Evolutionary conservation across 2,329 filamentous ascomycete genomes (phyloP).

Genomic region (Claviceps sp.): DNA sequence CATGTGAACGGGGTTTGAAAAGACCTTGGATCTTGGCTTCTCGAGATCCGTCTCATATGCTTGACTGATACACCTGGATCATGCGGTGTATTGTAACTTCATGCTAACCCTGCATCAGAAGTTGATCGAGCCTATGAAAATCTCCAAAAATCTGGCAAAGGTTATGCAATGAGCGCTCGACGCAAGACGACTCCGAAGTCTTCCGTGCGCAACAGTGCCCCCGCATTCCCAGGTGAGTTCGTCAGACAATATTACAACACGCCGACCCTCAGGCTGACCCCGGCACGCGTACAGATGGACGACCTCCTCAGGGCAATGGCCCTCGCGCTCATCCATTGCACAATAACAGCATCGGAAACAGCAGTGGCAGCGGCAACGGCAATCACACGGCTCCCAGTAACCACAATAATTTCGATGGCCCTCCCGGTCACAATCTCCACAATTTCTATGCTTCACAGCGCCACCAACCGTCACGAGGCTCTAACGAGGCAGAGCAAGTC

Average conservation of each 20-base stretch:
- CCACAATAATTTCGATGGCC: slow-evolving; percentile 68
- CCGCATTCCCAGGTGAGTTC: slow-evolving; percentile 5
- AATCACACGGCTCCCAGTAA: slow-evolving; percentile 45
- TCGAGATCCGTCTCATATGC: neutral
- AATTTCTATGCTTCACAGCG: slow-evolving; percentile 91
- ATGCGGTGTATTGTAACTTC: neutral
- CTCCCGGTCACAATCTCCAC: slow-evolving; percentile 67
- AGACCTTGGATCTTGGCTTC: neutral
- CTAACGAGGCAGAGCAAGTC: slow-evolving; percentile 90
- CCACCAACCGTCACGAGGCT: slow-evolving; percentile 73
- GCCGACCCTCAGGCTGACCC: slow-evolving; percentile 12
- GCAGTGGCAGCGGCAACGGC: slow-evolving; percentile 32
- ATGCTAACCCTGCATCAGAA: slow-evolving; percentile 42
- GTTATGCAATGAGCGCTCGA: slow-evolving; percentile 60
- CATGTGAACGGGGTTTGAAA: neutral
- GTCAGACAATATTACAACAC: neutral
- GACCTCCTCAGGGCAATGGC: slow-evolving; percentile 46
- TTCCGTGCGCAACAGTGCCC: slow-evolving; percentile 5
- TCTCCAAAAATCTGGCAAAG: slow-evolving; percentile 90
- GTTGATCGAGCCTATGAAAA: slow-evolving; percentile 94
- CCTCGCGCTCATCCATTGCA: slow-evolving; percentile 73
- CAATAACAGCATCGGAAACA: slow-evolving; percentile 50
- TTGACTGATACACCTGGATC: neutral
- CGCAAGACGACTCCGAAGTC: slow-evolving; percentile 42
- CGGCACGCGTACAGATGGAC: slow-evolving; percentile 44